Evolutionary conservation across 1,139 yeast species (phyloP), one percentile per base, ranked within the genome.

Genomic region (Suhomyces yuchorum): DNA sequence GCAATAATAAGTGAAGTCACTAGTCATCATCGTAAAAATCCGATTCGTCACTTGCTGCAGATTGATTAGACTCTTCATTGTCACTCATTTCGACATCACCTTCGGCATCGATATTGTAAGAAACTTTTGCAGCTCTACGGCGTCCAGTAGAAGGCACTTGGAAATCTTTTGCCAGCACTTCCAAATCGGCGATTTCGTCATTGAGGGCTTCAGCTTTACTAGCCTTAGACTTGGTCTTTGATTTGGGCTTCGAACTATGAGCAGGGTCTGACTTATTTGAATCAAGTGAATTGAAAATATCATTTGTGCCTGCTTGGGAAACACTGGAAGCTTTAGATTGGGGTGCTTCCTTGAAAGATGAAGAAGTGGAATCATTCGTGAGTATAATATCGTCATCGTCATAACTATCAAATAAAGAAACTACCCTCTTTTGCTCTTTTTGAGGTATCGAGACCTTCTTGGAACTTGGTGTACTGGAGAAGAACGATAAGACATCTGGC

Each of bases 321-420:
- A 8, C 14, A 15, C 18, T 15, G 2, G 39, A 23, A n/a, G 4
- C n/a, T 22, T 8, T 22, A 11, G 20, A 11, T 26, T 30, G 17
- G 12, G 41, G 44, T 3, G 47, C 34, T 8, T 38, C 43, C n/a
- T 44, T 34, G 3, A 47, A 37, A 4, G 43, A 19, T 7, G 47
- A 43, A 8, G 50, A 41, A 4, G 37, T 20, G 14, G 35, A 37
- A 34, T 15, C 28, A 4, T 18, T 37, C 1, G 24, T 35, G 64
- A 36, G 60, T 53, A 35, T 60, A 2, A 42, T 37, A 14, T 43
- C 49, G 39, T 63, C 69, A 42, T 69, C 73, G 40, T 69, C 73
- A 28, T 68, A 73, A 49, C 71, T 66, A 48, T 70, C 75, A 49
- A 70, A 70, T 19, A 61, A 52, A 7, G 64, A 58, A 19, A 50